These are phyloP conservation scores for Leccinum fibrillosum DNA, from an alignment of 768 basidiomycete genomes.

Conservation along the genomic window DNA sequence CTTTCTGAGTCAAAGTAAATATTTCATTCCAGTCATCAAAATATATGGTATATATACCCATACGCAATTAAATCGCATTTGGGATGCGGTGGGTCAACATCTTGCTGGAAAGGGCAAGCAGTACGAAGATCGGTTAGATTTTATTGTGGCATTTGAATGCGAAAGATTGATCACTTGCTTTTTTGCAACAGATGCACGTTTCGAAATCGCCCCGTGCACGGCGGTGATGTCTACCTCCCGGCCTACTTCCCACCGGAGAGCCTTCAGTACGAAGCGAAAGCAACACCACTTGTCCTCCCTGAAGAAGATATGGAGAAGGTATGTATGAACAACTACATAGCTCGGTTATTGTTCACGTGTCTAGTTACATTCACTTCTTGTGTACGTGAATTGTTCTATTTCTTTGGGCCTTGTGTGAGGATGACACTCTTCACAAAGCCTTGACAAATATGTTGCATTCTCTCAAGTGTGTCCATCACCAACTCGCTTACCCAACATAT, in stretches of 20 bases:
- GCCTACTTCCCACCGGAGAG: slow-evolving; percentile 48
- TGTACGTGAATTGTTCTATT: slow-evolving; percentile 36
- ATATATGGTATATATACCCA: slow-evolving; percentile 53
- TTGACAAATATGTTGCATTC: slow-evolving; percentile 30
- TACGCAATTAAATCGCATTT: slow-evolving; percentile 44
- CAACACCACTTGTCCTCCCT: slow-evolving; percentile 33
- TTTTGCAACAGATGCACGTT: slow-evolving; percentile 40
- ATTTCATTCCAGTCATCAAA: slow-evolving; percentile 37
- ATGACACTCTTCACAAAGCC: slow-evolving; percentile 42
- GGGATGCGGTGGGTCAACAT: slow-evolving; percentile 44
- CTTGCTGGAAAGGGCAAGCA: slow-evolving; percentile 44
- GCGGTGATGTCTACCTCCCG: slow-evolving; percentile 45
- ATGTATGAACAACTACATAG: not conserved
- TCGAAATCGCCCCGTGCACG: slow-evolving; percentile 33
- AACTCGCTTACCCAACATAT: slow-evolving; percentile 34
- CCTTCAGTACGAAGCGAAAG: slow-evolving; percentile 14
- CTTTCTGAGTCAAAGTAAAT: not conserved
- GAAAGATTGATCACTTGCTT: not conserved
- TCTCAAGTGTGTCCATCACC: slow-evolving; percentile 19
- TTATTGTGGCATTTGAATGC: not conserved
- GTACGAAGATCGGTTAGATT: slow-evolving; percentile 48
- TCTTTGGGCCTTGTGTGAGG: slow-evolving; percentile 11
- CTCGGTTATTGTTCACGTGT: not conserved
- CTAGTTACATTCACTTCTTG: slow-evolving; percentile 57
- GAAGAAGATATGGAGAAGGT: slow-evolving; percentile 50